Base-by-base conservation (phyloP, 345 rosid genomes). In the Ricinus communis region DNA sequence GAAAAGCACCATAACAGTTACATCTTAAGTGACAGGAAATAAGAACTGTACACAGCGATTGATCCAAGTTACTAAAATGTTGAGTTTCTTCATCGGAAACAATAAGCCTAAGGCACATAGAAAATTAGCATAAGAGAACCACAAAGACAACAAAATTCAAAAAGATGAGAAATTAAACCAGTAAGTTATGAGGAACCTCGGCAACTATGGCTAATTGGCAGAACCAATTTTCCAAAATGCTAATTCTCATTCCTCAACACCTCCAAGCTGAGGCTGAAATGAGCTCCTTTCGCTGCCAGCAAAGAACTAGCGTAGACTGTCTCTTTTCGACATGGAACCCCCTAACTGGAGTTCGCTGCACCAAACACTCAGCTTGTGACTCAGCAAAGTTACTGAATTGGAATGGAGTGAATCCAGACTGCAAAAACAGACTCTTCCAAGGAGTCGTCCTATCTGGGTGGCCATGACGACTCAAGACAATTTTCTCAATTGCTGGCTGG, bases 41-140 rank as follows among this genome's bases (percentile, higher is more conserved):
- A 69, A 65, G 43, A 61, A 18, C 77, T 78, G 73, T 71, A 72
- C 84, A 77, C 61, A 77, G 51, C 62, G 78, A 79, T 80, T 43
- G 13, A 43, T 8, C 14, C 72, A 72, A 76, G 73, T 72, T 71
- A 77, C 83, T 72, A 74, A 72, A 80, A 71, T 63, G 72, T 75
- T 74, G 67, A 59, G 80, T 72, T 81, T 75, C 74, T 81, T 77
- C 73, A 80, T 71, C 63, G 60, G 72, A 82, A 77, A 83, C 66
- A 74, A 78, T 66, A 76, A 38, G 69, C 84, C 86, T 80, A 85
- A 66, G 45, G 64, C 83, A 71, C 77, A 81, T 68, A 73, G 76
- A 79, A 76, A 82, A 85, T 87, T 83, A 79, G 86, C 79, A 71
- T 76, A 81, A 22, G 73, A 74, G 74, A 60, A 74, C 61, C 74